Evolutionary conservation across 495 filamentous ascomycete genomes (phyloP).

Genomic region (Extremus antarcticus): DNA sequence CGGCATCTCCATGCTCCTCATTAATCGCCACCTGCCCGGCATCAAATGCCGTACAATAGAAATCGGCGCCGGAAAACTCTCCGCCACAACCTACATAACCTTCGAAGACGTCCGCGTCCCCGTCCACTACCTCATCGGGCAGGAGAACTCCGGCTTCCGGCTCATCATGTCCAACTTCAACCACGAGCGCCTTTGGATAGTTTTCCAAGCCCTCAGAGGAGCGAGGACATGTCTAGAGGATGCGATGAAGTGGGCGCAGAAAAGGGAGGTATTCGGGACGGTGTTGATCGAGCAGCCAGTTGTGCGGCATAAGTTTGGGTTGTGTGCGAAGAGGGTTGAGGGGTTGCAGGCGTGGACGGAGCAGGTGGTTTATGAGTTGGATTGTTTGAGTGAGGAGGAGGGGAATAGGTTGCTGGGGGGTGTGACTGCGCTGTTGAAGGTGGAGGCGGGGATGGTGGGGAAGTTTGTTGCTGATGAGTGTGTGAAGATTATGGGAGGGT

Average conservation of each 20-base stretch:
- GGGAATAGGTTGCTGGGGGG: neutral
- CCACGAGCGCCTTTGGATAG: slow-evolving; percentile 21
- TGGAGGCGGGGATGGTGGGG: neutral
- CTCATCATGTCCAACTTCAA: slow-evolving; percentile 26
- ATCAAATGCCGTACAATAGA: slow-evolving; percentile 17
- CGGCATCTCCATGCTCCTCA: slow-evolving; percentile 24
- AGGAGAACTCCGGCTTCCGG: slow-evolving; percentile 18
- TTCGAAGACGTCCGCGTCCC: slow-evolving; percentile 26
- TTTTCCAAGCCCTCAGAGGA: slow-evolving; percentile 2
- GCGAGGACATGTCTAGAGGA: slow-evolving; percentile 16
- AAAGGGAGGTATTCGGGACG: slow-evolving; percentile 22
- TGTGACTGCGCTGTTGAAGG: neutral
- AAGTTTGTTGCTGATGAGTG: neutral
- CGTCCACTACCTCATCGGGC: slow-evolving; percentile 18
- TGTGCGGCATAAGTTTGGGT: slow-evolving; percentile 17
- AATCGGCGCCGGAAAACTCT: slow-evolving; percentile 10
- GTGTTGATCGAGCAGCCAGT: slow-evolving; percentile 23
- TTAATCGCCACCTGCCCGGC: slow-evolving; percentile 17
- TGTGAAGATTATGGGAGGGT: neutral
- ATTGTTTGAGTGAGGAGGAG: slow-evolving; percentile 18
- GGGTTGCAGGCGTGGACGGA: slow-evolving; percentile 22
- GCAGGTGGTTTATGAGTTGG: slow-evolving; percentile 21
- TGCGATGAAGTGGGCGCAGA: slow-evolving; percentile 15
- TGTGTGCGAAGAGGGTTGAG: slow-evolving; percentile 11
- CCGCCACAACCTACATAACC: slow-evolving; percentile 22